Evolutionary conservation across 306 rosid species (phyloP), one percentile per base, ranked within the genome.

Genomic region (Dryas octopetala): DNA sequence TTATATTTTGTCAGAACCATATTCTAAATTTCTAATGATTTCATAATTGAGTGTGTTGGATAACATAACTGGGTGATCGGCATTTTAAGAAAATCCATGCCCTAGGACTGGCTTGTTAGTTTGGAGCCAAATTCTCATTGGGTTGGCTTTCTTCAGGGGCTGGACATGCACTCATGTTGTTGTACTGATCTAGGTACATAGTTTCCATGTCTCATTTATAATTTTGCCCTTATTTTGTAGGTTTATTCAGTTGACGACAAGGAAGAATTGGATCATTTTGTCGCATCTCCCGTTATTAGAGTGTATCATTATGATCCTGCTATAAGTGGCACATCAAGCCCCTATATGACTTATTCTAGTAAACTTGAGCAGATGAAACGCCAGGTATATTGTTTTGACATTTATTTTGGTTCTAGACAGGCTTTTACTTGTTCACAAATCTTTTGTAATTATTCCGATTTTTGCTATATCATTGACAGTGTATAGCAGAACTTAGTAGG

Each of bases 231-330:
- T 58, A 48, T 84, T 58, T 85, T 77, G 59, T 79, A 95, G 98
- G 96, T 95, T 70, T 90, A 89, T 79, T 1, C 97, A 14, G 91
- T 91, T 81, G 82, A 68, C 68, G 85, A 78, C 43, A 68, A 75
- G 80, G 47, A 73, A 58, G 97, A 86, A 75, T 80, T 95, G 88
- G 81, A 90, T 12, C 19, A 63, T 65, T 87, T 84, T 86, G 97
- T 95, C 70, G 81, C 87, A 73, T 62, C 89, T 75, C 91, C 98
- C 19, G 10, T 26, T 10, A 70, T 95, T 74, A 79, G 2, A 43
- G 58, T 91, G 48, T 70, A 86, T 80, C 14, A 45, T 76, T 91
- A 90, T 79, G 84, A 76, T 81, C 80, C 93, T 16, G 75, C 68
- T 67, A 46, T 76, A 66, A 79, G 53, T 74, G 81, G 75, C 65